phyloP scores from a whole-genome alignment of 2,329 filamentous ascomycete species.

The Endothia cerciana region DNA sequence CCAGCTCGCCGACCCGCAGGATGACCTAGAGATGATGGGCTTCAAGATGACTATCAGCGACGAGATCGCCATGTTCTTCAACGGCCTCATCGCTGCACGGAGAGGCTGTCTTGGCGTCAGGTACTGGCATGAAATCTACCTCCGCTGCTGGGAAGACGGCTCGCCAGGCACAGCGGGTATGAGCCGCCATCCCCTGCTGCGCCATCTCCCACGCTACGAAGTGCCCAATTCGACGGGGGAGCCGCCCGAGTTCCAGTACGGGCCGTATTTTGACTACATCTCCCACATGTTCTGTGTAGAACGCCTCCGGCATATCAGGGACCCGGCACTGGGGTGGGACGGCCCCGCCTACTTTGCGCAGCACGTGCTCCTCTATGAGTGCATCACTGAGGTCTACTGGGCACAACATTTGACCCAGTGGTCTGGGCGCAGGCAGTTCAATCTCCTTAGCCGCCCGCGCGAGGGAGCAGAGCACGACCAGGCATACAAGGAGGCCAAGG shows the following conservation, averaged over 20 bases:
- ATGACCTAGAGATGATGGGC: conserved; percentile 39
- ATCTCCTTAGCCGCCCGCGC: conserved; percentile 14
- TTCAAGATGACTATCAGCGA: conserved; percentile 37
- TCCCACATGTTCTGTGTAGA: conserved; percentile 12
- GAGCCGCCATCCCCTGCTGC: conserved; percentile 31
- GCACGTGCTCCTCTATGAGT: conserved; percentile 12
- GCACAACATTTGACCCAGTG: conserved; percentile 10
- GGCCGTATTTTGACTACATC: conserved; percentile 1
- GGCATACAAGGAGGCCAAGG: conserved; percentile 13
- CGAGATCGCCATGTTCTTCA: conserved; percentile 21
- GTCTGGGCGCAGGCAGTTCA: conserved; percentile 12
- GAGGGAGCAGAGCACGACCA: not conserved
- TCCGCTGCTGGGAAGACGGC: conserved; percentile 40
- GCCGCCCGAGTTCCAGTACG: not conserved
- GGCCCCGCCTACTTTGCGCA: conserved; percentile 17
- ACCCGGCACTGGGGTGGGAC: conserved; percentile 8
- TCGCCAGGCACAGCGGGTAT: conserved; percentile 36
- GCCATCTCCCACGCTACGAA: conserved; percentile 16
- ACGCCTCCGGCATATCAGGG: conserved; percentile 7
- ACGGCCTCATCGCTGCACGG: conserved; percentile 40
- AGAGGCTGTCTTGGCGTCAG: conserved; percentile 48
- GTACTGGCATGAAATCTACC: conserved; percentile 46
- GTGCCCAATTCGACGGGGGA: not conserved
- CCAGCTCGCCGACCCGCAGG: conserved; percentile 35
- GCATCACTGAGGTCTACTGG: conserved; percentile 14